Percentiles rank a stretch among this genome's conserved stretches.
phyloP scores from a whole-genome alignment of 148 eudicot species.

The Selenicereus undatus region DNA sequence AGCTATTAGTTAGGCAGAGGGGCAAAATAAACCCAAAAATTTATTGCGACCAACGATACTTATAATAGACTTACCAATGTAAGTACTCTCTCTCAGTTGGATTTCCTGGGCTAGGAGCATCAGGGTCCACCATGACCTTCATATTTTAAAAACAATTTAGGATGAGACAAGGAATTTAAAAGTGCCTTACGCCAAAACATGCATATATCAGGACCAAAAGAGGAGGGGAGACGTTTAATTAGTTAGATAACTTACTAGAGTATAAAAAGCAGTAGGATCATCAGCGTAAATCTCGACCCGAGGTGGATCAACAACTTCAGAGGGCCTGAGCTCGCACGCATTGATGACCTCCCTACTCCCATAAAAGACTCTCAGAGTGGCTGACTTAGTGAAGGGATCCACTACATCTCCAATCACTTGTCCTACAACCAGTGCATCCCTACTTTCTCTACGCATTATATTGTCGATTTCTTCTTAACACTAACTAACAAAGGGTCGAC shows the following conservation, averaged over 20 bases:
- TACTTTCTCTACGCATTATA: constrained; percentile 20
- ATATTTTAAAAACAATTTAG: too few species aligned
- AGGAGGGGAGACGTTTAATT: too few species aligned
- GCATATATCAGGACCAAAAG: too few species aligned
- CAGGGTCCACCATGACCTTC: constrained; percentile 30
- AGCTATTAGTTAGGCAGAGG: too few species aligned
- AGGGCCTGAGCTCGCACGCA: constrained; percentile 37
- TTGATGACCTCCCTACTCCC: constrained; percentile 29
- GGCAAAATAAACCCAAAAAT: too few species aligned
- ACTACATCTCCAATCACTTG: constrained; percentile 68
- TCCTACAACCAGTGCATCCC: constrained; percentile 61
- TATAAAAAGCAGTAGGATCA: constrained; percentile 53
- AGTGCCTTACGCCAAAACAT: too few species aligned
- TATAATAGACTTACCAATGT: constrained; percentile 23
- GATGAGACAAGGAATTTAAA: too few species aligned
- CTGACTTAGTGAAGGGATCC: constrained; percentile 47
- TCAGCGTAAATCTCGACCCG: constrained; percentile 59
- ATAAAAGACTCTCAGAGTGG: constrained; percentile 36
- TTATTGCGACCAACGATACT: not conserved
- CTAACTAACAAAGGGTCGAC: too few species aligned
- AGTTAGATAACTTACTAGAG: constrained; percentile 35
- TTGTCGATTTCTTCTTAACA: too few species aligned
- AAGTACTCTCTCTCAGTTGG: constrained; percentile 27
- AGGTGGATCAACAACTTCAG: constrained; percentile 35
- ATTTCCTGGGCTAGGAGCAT: constrained; percentile 28